phyloP scores from a whole-genome alignment of 495 filamentous ascomycete genomes.

The Xylaria intraflava region DNA sequence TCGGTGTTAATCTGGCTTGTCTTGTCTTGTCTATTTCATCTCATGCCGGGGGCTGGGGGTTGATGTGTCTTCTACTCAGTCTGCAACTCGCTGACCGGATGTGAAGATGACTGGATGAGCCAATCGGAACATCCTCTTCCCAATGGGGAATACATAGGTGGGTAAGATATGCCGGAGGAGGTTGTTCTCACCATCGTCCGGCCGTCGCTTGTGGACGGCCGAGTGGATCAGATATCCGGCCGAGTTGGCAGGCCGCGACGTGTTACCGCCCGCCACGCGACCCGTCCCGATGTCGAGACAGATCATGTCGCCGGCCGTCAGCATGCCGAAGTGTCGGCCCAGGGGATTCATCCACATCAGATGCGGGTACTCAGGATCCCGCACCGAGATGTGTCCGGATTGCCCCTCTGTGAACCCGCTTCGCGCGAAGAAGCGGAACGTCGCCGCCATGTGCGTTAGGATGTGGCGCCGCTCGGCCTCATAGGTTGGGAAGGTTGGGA shows the following conservation, averaged over 20 bases:
- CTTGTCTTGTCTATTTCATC: neutral
- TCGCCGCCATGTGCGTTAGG: slow-evolving; percentile 53
- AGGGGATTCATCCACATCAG: slow-evolving; percentile 65
- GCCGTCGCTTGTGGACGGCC: slow-evolving; percentile 49
- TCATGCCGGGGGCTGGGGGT: neutral
- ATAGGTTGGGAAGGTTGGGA: slow-evolving; percentile 40
- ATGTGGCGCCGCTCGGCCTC: slow-evolving; percentile 41
- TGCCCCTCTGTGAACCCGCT: slow-evolving; percentile 59
- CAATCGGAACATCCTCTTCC: neutral
- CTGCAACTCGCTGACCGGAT: neutral
- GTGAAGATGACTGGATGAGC: neutral
- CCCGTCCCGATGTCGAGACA: slow-evolving; percentile 49
- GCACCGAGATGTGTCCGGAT: slow-evolving; percentile 58
- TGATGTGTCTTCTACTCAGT: neutral
- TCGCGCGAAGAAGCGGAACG: slow-evolving; percentile 52
- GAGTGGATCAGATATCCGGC: slow-evolving; percentile 65
- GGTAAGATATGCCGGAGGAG: slow-evolving; percentile 32
- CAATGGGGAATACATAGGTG: slow-evolving; percentile 28
- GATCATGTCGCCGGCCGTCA: slow-evolving; percentile 48
- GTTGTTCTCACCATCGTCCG: slow-evolving; percentile 40
- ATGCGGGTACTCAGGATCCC: slow-evolving; percentile 52
- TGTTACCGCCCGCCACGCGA: slow-evolving; percentile 45
- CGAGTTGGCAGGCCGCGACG: slow-evolving; percentile 48
- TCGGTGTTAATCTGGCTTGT: neutral
- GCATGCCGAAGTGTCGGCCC: slow-evolving; percentile 49